A percentile compares a stretch with the other conserved stretches of the same genome.
These are phyloP conservation scores for Komagataella phaffii DNA, from an alignment of 805 yeast species.

Conservation along the genomic window DNA sequence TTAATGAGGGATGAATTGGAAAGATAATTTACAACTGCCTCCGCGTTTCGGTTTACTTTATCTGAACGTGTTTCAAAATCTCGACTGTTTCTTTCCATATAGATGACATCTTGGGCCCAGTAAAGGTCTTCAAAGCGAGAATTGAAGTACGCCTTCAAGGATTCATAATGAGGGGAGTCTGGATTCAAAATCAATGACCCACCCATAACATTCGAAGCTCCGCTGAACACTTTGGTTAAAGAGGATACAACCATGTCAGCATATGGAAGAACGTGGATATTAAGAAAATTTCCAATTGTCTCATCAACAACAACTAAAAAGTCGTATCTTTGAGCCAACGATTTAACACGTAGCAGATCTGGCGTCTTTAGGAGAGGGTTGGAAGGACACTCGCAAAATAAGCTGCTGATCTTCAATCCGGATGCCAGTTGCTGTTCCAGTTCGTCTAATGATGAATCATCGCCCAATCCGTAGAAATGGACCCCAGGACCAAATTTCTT, in stretches of 20 bases:
- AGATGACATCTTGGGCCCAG: conserved; percentile 93
- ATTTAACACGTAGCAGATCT: conserved; percentile 48
- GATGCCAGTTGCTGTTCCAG: conserved; percentile 46
- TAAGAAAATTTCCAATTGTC: conserved; percentile 84
- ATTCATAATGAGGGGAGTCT: conserved; percentile 31
- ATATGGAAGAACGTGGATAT: conserved; percentile 66
- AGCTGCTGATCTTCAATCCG: conserved; percentile 58
- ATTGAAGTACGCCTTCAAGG: conserved; percentile 35
- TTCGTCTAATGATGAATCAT: conserved; percentile 50
- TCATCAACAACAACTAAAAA: conserved; percentile 87
- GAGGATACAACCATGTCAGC: conserved; percentile 85
- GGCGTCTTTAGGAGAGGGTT: conserved; percentile 89
- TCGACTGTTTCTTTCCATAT: conserved; percentile 84
- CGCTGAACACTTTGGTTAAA: conserved; percentile 83
- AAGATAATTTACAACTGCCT: conserved; percentile 40
- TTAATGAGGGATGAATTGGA: conserved; percentile 38
- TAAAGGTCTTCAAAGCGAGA: conserved; percentile 56
- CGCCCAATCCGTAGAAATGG: conserved; percentile 76
- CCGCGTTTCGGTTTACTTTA: conserved; percentile 43
- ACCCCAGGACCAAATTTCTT: conserved; percentile 89
- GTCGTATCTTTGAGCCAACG: conserved; percentile 51
- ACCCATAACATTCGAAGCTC: conserved; percentile 93
- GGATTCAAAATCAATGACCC: conserved; percentile 81
- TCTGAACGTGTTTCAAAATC: conserved; percentile 61
- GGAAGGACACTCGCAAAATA: conserved; percentile 90